Base-by-base conservation (phyloP, 2,329 filamentous ascomycete species). In the Zymoseptoria crescenta region DNA sequence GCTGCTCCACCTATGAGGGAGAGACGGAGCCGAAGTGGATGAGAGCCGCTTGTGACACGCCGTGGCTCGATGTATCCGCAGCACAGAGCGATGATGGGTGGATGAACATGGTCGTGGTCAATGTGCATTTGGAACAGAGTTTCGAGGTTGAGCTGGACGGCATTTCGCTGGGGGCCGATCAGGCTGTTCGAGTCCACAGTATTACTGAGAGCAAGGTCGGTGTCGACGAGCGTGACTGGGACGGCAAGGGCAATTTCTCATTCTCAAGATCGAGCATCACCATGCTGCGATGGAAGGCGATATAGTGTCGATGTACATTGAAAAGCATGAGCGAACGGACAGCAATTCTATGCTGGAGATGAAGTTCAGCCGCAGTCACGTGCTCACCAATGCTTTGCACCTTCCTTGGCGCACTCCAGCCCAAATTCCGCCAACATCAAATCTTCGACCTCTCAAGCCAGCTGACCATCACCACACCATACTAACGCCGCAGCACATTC, bases 211-310 rank as follows among this genome's bases (percentile, higher is more conserved):
- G 83, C 65, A 81, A 84, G 57, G 87, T 91, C 10, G 76, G 76
- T 0, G 76, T 89, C 57, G 69, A 77, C 58, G 83, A 87, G 72
- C 80, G 76, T 8, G 81, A 75, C 50, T 91, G 87, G 87, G 77
- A 85, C 68, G 85, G 81, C 0, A 73, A 81, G 69, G 85, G 83
- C 1, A 72, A 75, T 50, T 91, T 83, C 68, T 81, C 75, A 1
- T 92, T 92, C 73, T 77, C 80, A 1, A 89, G 85, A 76, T 83
- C 87, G 70, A 88, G 86, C 2, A 79, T 91, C 52, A 89, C 86
- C 2, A 74, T 91, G 73, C 70, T 91, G 66, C 77, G 80, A 64
- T 83, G 80, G 80, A 80, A 80, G 68, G 63, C 66, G 24, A 19
- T n/a, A 24, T 29, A 52, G 24, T 2, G 24, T 52, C 9, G 13